These are phyloP conservation scores for Monosporascus cannonballus DNA, from an alignment of 2,329 filamentous ascomycete species.

Conservation along the genomic window DNA sequence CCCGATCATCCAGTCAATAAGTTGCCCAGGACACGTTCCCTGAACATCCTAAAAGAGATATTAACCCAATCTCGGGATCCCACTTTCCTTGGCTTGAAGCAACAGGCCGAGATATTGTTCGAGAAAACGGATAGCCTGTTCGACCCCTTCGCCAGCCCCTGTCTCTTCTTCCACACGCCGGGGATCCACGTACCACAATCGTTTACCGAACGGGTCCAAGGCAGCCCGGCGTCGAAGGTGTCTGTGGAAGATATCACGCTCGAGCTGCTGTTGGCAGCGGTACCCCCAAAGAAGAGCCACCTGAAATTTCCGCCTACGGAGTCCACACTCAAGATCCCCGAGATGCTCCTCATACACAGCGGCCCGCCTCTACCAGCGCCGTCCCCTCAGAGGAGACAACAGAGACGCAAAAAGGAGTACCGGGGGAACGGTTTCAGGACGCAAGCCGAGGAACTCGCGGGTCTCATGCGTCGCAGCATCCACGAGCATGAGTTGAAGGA, in stretches of 20 bases:
- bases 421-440: conserved; percentile 36
- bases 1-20: conserved; percentile 44
- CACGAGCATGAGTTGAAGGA: conserved; percentile 39
- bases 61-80: conserved; percentile 20
- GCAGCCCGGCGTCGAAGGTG: no score
- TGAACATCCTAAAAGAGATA: conserved; percentile 13
- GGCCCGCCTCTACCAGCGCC: conserved; percentile 16
- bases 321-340: conserved; percentile 44
- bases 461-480: conserved; percentile 43
- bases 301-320: conserved; percentile 42
- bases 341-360: conserved; percentile 43
- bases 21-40: conserved; percentile 6
- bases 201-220: conserved; percentile 32
- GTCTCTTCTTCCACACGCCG: conserved; percentile 51
- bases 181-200: conserved; percentile 39
- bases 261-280: background rate
- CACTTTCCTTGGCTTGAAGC: conserved; percentile 31
- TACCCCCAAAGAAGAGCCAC: conserved; percentile 21
- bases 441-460: conserved; percentile 42
- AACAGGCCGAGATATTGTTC: conserved; percentile 40
- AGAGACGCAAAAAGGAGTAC: conserved; percentile 12
- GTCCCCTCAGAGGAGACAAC: conserved; percentile 10
- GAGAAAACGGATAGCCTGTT: conserved; percentile 42
- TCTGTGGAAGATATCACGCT: background rate
- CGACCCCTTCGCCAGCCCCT: conserved; percentile 54